Conservation (phyloP, 208 protist species). For the Angomonas ambiguus region DNA sequence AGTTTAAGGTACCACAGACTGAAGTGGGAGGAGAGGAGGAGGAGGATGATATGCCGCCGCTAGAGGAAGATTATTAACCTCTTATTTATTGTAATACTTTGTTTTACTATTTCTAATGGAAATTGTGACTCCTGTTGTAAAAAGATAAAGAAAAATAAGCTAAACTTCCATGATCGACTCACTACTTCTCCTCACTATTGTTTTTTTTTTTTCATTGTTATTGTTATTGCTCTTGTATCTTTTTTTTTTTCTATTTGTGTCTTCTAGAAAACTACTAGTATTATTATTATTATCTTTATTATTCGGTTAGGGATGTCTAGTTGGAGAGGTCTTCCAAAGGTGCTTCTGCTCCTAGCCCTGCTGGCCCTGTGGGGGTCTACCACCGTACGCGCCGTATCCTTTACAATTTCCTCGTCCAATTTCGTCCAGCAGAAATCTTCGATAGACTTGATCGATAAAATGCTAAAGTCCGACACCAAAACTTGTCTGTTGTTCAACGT, state of each 20-base stretch:
- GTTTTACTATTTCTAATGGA: constrained; percentile 9
- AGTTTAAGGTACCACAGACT: constrained; percentile 40
- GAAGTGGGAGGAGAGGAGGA: constrained; percentile 23
- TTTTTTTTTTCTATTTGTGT: background rate
- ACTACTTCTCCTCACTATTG: too few relatives aligned
- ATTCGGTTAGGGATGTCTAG: background rate
- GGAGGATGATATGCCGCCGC: constrained; percentile 48
- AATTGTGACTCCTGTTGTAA: too few relatives aligned
- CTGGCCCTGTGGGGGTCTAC: too few relatives aligned
- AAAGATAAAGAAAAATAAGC: too few relatives aligned
- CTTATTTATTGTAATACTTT: background rate
- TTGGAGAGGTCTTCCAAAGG: too few relatives aligned
- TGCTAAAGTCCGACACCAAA: background rate
- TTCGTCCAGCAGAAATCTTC: background rate
- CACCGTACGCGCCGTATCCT: background rate
- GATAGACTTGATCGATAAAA: background rate
- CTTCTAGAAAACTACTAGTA: background rate
- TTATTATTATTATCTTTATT: background rate
- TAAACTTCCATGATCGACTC: too few relatives aligned
- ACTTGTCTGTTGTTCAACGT: constrained; percentile 1
- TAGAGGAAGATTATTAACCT: constrained; percentile 27
- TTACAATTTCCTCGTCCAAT: background rate
- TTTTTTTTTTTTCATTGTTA: constrained; percentile 1
- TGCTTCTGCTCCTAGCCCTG: too few relatives aligned
- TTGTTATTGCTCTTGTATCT: background rate